These are phyloP conservation scores for Boletus semigastroideus DNA, from an alignment of 1,284 basidiomycete genomes.

Conservation along the genomic window DNA sequence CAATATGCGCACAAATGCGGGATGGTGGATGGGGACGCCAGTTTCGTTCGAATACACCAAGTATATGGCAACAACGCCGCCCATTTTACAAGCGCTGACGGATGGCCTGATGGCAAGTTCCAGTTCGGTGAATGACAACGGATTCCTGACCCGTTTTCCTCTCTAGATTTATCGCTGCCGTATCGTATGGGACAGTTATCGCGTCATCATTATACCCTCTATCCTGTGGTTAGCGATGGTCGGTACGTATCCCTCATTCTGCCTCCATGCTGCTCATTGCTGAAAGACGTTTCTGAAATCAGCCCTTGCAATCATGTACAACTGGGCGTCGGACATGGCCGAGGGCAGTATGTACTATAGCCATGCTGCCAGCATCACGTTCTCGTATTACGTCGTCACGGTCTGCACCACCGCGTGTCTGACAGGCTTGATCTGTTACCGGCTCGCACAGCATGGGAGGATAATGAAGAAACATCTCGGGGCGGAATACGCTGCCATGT, in stretches of 20 bases:
- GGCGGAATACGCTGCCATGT: neutral
- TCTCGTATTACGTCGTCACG: constrained; percentile 9
- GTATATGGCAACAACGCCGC: too few species aligned
- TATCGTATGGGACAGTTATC: constrained; percentile 8
- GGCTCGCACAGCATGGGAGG: constrained; percentile 1
- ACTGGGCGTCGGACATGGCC: neutral
- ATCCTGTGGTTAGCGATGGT: constrained; percentile 14
- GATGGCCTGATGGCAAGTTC: too few species aligned
- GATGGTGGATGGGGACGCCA: too few species aligned
- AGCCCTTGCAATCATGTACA: constrained; percentile 9
- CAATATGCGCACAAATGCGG: too few species aligned
- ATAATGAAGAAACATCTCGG: neutral
- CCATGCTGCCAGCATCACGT: neutral
- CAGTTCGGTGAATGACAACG: too few species aligned
- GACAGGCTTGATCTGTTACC: constrained; percentile 16
- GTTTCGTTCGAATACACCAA: too few species aligned
- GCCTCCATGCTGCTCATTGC: neutral
- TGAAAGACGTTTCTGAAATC: neutral
- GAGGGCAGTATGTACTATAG: constrained; percentile 2
- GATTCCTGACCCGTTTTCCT: neutral
- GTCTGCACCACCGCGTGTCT: constrained; percentile 1
- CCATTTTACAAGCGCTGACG: too few species aligned
- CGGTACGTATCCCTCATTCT: constrained; percentile 1
- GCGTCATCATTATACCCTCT: constrained; percentile 9
- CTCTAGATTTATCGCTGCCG: constrained; percentile 13